Conservation (phyloP, 345 rosid genomes). For the Mercurialis annua region DNA sequence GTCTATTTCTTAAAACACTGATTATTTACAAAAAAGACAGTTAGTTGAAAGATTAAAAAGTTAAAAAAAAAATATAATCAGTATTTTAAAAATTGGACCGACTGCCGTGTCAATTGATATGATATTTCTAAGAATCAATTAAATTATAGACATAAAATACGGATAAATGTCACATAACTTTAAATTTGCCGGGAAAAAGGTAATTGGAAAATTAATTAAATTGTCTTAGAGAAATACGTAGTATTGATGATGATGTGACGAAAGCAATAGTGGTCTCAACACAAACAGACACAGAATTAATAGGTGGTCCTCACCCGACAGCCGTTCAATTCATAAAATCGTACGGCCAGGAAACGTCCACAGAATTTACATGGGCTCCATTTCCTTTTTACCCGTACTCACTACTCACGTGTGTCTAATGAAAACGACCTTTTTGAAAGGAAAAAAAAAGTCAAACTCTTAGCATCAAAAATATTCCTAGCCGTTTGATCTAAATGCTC, state of each 20-base stretch:
- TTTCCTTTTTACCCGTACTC: slow-evolving; percentile 5
- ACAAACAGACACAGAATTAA: slow-evolving; percentile 36
- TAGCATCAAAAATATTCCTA: slow-evolving; percentile 21
- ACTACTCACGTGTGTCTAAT: slow-evolving; percentile 41
- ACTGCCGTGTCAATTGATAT: too few relatives aligned
- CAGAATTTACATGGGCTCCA: slow-evolving; percentile 3
- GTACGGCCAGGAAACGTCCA: slow-evolving; percentile 35
- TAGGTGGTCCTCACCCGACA: slow-evolving; percentile 41
- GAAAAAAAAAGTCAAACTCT: slow-evolving; percentile 34
- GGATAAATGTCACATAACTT: neutral
- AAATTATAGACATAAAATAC: neutral
- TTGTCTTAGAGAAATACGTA: neutral
- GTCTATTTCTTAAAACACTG: too few relatives aligned
- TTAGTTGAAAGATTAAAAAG: too few relatives aligned
- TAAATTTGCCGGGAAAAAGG: neutral
- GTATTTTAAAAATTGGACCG: too few relatives aligned
- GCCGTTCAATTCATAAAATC: slow-evolving; percentile 38
- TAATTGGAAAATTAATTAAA: neutral
- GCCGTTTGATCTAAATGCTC: slow-evolving; percentile 33
- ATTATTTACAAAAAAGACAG: too few relatives aligned
- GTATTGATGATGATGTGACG: neutral
- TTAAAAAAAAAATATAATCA: too few relatives aligned
- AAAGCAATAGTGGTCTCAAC: slow-evolving; percentile 25
- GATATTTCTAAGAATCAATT: too few relatives aligned
- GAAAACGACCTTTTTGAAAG: slow-evolving; percentile 32